These are phyloP conservation scores for Selaginella tamariscina DNA, from an alignment of 75 land plant genomes.

Conservation along the genomic window DNA sequence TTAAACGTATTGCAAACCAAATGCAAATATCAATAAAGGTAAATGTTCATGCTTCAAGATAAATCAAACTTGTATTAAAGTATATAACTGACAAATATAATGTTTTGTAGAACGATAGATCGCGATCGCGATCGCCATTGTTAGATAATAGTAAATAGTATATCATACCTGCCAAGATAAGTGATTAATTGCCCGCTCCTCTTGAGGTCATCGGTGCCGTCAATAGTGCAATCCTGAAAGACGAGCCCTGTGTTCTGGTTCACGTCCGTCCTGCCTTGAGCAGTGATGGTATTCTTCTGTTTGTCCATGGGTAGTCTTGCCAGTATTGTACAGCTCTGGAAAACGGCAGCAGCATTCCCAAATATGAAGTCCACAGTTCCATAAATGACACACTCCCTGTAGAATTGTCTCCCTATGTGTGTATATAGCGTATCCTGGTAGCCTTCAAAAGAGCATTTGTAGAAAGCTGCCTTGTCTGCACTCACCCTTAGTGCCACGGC, in stretches of 20 bases:
- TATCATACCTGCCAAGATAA: slow-evolving; percentile 2
- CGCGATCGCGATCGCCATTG: too few relatives aligned
- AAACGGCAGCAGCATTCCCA: slow-evolving; percentile 8
- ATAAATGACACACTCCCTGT: slow-evolving; percentile 4
- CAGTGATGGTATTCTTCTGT: neutral
- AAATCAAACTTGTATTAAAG: too few relatives aligned
- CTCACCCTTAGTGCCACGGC: slow-evolving; percentile 7
- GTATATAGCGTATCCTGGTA: slow-evolving; percentile 8
- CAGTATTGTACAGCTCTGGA: slow-evolving; percentile 5
- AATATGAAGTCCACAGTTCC: slow-evolving; percentile 8
- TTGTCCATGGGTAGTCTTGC: slow-evolving; percentile 2
- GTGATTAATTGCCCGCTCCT: neutral
- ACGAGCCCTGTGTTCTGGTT: slow-evolving; percentile 1
- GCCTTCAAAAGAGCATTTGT: neutral
- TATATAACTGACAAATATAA: too few relatives aligned
- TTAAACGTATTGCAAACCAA: too few relatives aligned
- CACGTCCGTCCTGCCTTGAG: slow-evolving; percentile 4
- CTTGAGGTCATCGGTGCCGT: slow-evolving; percentile 3
- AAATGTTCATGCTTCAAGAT: too few relatives aligned
- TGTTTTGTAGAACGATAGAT: too few relatives aligned
- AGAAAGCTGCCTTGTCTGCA: neutral
- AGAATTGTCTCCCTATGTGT: neutral
- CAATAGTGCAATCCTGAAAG: neutral
- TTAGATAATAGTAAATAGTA: too few relatives aligned
- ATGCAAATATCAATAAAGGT: too few relatives aligned